These are phyloP conservation scores for Spathaspora arborariae DNA, from an alignment of 805 yeast genomes.

Conservation along the genomic window DNA sequence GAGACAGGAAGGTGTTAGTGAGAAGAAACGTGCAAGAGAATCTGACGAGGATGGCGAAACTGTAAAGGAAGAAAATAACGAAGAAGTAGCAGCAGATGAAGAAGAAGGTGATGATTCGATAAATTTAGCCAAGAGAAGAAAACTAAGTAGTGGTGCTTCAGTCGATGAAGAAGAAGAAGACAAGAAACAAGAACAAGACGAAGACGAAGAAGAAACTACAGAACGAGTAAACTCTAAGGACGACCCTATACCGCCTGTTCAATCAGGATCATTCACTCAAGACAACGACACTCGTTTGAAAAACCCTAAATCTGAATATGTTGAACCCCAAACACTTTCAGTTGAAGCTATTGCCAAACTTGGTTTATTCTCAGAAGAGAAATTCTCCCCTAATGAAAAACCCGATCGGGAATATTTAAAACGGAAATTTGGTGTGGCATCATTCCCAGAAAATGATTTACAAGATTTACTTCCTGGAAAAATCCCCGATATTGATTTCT, in stretches of 20 bases:
- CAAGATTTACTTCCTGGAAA: conserved; percentile 78
- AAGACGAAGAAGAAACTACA: conserved; percentile 5
- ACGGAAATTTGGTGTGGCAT: conserved; percentile 78
- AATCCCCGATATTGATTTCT: conserved; percentile 82
- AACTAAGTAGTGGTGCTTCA: not conserved
- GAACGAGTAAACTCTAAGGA: conserved; percentile 20
- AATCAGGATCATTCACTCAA: conserved; percentile 39
- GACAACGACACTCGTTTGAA: conserved; percentile 58
- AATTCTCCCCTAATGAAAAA: conserved; percentile 49
- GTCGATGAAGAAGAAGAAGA: conserved; percentile 7
- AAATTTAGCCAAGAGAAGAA: conserved; percentile 5
- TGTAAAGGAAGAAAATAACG: conserved; percentile 6
- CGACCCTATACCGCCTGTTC: conserved; percentile 45
- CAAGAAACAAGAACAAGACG: conserved; percentile 8
- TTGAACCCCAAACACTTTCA: conserved; percentile 64
- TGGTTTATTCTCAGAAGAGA: conserved; percentile 61
- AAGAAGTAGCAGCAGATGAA: conserved; percentile 6
- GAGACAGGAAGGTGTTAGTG: not conserved
- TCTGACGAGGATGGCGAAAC: conserved; percentile 2
- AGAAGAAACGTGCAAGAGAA: conserved; percentile 2
- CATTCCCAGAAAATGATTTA: conserved; percentile 81
- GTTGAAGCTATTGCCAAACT: conserved; percentile 56
- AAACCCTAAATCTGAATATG: conserved; percentile 76
- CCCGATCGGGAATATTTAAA: conserved; percentile 74
- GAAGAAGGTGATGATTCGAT: conserved; percentile 2